Base-by-base conservation (phyloP, 345 rosid species). In the Cardamine resedifolia region DNA sequence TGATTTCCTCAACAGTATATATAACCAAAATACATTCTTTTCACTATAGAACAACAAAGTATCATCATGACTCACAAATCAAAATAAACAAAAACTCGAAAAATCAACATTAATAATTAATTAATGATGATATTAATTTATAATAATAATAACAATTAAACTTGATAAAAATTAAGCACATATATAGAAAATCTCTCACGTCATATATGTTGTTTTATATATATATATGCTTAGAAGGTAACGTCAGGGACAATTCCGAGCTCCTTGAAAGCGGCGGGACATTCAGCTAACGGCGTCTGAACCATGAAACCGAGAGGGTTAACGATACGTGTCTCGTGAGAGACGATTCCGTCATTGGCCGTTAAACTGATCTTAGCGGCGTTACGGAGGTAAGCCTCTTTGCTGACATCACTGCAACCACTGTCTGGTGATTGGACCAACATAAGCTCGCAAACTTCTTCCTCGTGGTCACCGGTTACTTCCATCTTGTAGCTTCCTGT, bases 231-330 rank as follows among this genome's bases (percentile, higher is more conserved):
- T 74, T 71, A 78, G n/a, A 74, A 71, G 18, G 43, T 39, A 53
- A 70, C 81, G 10, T 41, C 23, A 6, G 80, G 19, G 33, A 72
- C 58, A 10, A 87, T 70, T 26, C 88, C 90, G 36, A 90, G 88
- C 67, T 90, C 96, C 58, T 44, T 77, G 59, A 87, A 81, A 63
- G 89, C 83, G 0, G 83, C 77, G 5, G 71, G 8, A 66, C 93
- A 87, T 6, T 79, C 83, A 23, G 85, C 64, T n/a, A 68, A 78
- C 49, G 84, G 79, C 3, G 81, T 60, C 70, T 75, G 57, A 75
- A 39, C 82, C 86, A 85, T 65, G 86, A 85, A 86, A 9, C 89
- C 87, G 16, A 90, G 84, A 43, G 96, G 90, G 75, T 77, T 87
- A 56, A 81, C 89, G 4, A 34, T 18, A 50, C 90, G 83, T 28